Evolutionary conservation across 2,329 filamentous ascomycete genomes (phyloP).

Genomic region (Alternaria burnsii): DNA sequence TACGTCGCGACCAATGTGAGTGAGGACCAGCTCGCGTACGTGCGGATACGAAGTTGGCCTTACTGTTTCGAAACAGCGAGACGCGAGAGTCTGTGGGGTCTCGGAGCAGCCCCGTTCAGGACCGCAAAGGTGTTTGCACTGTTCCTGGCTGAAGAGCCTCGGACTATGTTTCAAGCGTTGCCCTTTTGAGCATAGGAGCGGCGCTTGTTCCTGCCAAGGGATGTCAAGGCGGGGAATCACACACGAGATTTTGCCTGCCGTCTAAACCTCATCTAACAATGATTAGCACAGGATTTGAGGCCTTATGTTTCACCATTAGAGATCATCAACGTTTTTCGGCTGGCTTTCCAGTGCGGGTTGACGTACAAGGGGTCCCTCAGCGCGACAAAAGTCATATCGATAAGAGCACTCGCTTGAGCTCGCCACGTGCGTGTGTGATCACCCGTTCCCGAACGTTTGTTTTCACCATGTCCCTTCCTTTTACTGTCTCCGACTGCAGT

Average conservation of each 20-base stretch:
- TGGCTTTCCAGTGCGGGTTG: neutral
- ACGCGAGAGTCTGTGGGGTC: conserved; percentile 26
- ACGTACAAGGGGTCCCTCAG: conserved; percentile 1
- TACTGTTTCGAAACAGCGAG: conserved; percentile 41
- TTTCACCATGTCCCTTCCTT: conserved; percentile 4
- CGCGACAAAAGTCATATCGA: conserved; percentile 17
- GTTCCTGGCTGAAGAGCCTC: conserved; percentile 26
- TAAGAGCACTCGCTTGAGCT: conserved; percentile 20
- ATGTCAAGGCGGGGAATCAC: conserved; percentile 12
- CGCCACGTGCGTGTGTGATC: conserved; percentile 19
- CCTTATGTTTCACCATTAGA: conserved; percentile 20
- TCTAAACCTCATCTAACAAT: conserved; percentile 9
- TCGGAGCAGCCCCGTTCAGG: conserved; percentile 21
- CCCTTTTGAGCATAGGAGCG: conserved; percentile 22
- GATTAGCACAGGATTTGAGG: conserved; percentile 15
- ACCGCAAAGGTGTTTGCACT: conserved; percentile 25
- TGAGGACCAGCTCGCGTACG: conserved; percentile 17
- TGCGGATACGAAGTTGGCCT: conserved; percentile 18
- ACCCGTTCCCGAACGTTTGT: conserved; percentile 7
- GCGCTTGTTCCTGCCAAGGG: conserved; percentile 33
- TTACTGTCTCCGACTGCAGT: conserved; percentile 5
- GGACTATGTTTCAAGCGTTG: conserved; percentile 35
- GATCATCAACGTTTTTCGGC: conserved; percentile 4
- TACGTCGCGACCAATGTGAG: conserved; percentile 35
- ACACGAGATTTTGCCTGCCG: conserved; percentile 3